phyloP scores from a whole-genome alignment of 2,329 filamentous ascomycete genomes.

The Trichoderma endophyticum region DNA sequence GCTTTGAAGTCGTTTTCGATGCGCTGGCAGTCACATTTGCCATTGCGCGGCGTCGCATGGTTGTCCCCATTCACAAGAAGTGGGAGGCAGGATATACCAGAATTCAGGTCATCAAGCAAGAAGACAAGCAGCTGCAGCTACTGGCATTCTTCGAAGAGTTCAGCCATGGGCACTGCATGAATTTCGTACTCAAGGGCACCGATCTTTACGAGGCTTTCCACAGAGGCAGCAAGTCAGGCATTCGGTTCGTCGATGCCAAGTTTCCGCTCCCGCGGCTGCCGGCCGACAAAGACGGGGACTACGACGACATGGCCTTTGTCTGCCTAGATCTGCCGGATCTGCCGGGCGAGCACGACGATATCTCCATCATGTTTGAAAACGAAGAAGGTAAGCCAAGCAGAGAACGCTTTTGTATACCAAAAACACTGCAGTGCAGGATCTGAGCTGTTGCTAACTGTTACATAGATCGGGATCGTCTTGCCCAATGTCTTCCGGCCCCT shows the following conservation, averaged over 20 bases:
- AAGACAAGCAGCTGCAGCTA: constrained; percentile 72
- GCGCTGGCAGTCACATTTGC: constrained; percentile 70
- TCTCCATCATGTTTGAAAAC: constrained; percentile 78
- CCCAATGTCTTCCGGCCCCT: constrained; percentile 52
- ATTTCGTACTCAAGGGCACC: constrained; percentile 79
- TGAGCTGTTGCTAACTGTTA: background rate
- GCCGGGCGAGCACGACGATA: constrained; percentile 89
- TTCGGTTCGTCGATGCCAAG: constrained; percentile 85
- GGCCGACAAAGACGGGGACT: constrained; percentile 48
- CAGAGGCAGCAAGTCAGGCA: constrained; percentile 62
- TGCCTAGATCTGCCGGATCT: constrained; percentile 86
- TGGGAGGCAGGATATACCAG: constrained; percentile 82
- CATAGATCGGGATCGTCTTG: constrained; percentile 54
- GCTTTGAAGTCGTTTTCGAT: constrained; percentile 73
- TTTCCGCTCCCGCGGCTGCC: constrained; percentile 72
- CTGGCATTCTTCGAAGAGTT: constrained; percentile 88
- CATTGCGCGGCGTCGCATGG: constrained; percentile 81
- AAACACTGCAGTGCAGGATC: background rate
- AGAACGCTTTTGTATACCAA: background rate
- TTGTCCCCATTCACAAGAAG: constrained; percentile 90
- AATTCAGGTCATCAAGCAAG: constrained; percentile 69
- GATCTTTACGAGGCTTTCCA: constrained; percentile 74
- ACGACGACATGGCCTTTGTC: constrained; percentile 68
- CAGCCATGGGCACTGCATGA: constrained; percentile 82
- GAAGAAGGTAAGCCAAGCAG: constrained; percentile 60